Evolutionary conservation across 2,329 filamentous ascomycete species (phyloP).

Genomic region (Aureobasidium sp.): DNA sequence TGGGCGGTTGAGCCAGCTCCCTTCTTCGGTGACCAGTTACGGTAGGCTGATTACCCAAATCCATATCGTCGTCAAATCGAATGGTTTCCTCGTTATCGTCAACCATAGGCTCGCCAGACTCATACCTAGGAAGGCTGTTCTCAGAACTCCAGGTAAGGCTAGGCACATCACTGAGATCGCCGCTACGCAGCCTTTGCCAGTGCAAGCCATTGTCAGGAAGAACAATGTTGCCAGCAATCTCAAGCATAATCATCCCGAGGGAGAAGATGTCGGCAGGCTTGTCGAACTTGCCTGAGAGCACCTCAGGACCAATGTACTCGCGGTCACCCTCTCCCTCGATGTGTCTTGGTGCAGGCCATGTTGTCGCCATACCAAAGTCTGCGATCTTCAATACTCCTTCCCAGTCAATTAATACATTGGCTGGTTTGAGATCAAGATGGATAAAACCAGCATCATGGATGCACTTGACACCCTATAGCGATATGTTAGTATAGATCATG

Average conservation of each 20-base stretch:
- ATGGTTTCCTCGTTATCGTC: conserved; percentile 19
- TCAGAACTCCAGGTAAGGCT: conserved; percentile 75
- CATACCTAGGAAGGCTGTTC: conserved; percentile 64
- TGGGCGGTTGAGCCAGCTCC: conserved; percentile 63
- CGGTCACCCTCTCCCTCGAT: conserved; percentile 91
- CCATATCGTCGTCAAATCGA: conserved; percentile 27
- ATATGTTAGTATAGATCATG: conserved; percentile 22
- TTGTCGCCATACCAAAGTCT: conserved; percentile 75
- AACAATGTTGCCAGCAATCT: conserved; percentile 88
- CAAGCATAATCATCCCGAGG: conserved; percentile 86
- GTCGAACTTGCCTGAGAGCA: conserved; percentile 77
- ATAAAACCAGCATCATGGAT: conserved; percentile 85
- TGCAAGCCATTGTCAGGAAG: conserved; percentile 87
- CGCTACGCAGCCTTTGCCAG: conserved; percentile 84
- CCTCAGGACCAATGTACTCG: conserved; percentile 92
- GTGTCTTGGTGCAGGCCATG: conserved; percentile 66
- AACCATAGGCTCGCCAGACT: conserved; percentile 55
- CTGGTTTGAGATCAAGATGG: conserved; percentile 78
- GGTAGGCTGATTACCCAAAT: conserved; percentile 16
- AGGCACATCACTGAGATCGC: conserved; percentile 82
- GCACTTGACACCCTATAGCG: conserved; percentile 67
- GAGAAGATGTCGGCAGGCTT: conserved; percentile 92
- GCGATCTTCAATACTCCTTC: conserved; percentile 78
- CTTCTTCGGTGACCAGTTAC: conserved; percentile 24
- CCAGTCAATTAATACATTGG: conserved; percentile 75